Evolutionary conservation across 2,329 filamentous ascomycete species (phyloP).

Genomic region (Aspergillus fumigatus): DNA sequence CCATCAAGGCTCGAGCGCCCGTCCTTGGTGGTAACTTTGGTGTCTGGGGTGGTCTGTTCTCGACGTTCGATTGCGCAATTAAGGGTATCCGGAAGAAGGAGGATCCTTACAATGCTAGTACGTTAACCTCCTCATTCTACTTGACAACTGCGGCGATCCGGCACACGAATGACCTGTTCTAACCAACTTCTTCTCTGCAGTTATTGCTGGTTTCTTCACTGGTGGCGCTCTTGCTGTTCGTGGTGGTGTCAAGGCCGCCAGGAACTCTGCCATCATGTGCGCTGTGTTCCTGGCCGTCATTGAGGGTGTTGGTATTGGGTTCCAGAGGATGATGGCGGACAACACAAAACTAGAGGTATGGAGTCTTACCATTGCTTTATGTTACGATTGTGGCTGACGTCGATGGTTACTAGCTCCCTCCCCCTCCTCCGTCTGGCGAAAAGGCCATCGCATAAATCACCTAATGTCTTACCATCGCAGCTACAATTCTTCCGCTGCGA

Average conservation of each 20-base stretch:
- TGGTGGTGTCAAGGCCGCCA: slow-evolving; percentile 84
- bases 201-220: slow-evolving; percentile 95
- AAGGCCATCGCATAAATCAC: slow-evolving; percentile 33
- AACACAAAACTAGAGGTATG: slow-evolving; percentile 75
- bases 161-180: no score
- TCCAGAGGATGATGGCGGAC: slow-evolving; percentile 90
- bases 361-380: slow-evolving; percentile 6
- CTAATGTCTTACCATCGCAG: slow-evolving; percentile 5
- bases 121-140: slow-evolving; percentile 20
- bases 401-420: slow-evolving; percentile 28
- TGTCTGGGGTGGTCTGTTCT: slow-evolving; percentile 95
- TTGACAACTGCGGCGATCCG: no score
- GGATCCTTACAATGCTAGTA: slow-evolving; percentile 91
- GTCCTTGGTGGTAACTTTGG: slow-evolving; percentile 97
- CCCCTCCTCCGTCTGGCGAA: slow-evolving; percentile 31
- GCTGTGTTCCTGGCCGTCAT: slow-evolving; percentile 92
- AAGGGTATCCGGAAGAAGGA: slow-evolving; percentile 96
- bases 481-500: slow-evolving; percentile 14
- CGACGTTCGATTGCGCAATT: slow-evolving; percentile 91
- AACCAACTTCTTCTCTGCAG: slow-evolving; percentile 22
- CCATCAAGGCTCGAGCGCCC: slow-evolving; percentile 94
- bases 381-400: not conserved
- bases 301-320: slow-evolving; percentile 93
- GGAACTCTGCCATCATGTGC: slow-evolving; percentile 95
- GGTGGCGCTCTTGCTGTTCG: slow-evolving; percentile 86